Base-by-base conservation (phyloP, 2,329 filamentous ascomycete species). In the Pyrenochaeta sp. region DNA sequence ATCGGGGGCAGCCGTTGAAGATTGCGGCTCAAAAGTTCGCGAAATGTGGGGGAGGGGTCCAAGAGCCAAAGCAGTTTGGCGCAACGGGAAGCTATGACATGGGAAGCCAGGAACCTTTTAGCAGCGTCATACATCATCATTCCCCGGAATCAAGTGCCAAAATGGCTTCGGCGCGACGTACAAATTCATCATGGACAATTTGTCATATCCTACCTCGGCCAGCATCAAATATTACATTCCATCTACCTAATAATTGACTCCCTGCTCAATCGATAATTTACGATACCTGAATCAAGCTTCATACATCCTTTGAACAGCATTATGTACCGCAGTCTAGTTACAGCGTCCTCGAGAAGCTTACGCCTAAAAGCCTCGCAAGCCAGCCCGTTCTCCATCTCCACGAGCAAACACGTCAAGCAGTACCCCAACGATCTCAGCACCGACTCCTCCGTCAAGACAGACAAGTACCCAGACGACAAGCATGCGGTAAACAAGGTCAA, bases 71-170 rank as follows among this genome's bases (percentile, higher is more conserved):
- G 15, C 23, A 15, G 39, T 17, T 5, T 27, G 23, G 23, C 23
- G 23, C 9, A 9, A 9, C 4, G 4, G 23, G 23, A 51, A 64
- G 60, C 61, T 55, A 56, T 60, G 62, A 40, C 53, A 48, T 39
- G 20, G 33, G n/a, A n/a, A 48, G 17, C 36, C 14, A 40, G 45
- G 46, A 41, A 39, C 18, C 42, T 39, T 49, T 43, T 58, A 37
- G 55, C 39, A 36, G 56, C 64, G 64, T 67, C 64, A 67, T 66
- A 61, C 50, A 63, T 61, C 56, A 62, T 66, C 61, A 63, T 63
- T 37, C 48, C 30, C 20, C 23, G 4, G 23, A n/a, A 27, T 27
- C 23, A 27, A 27, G 23, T 27, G 23, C 23, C 9, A 27, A 37
- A 41, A 32, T 20, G 29, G 27, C 31, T 32, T 17, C 23, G 15